Evolutionary conservation across 2,329 filamentous ascomycete genomes (phyloP).

Genomic region (Trichoderma sp.): DNA sequence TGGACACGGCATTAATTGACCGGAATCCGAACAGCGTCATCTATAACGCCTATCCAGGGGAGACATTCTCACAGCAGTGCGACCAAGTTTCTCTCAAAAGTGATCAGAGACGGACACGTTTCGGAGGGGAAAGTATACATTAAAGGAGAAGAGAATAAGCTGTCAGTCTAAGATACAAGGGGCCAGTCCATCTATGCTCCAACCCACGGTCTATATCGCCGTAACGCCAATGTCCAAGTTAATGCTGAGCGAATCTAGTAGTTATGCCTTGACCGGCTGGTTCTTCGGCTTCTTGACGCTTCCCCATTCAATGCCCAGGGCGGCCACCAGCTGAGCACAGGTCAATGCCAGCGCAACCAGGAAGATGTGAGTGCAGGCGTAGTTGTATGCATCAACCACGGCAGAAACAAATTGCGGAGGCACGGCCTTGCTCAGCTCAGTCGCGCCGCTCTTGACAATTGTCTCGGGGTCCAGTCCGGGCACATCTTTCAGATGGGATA

Average conservation of each 20-base stretch:
- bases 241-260: neutral
- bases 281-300: constrained; percentile 59
- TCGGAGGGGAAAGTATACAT: neutral
- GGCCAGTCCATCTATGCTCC: neutral
- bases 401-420: constrained; percentile 50
- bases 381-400: constrained; percentile 67
- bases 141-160: neutral
- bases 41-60: no score
- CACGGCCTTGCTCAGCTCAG: constrained; percentile 59
- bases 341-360: constrained; percentile 62
- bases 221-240: neutral
- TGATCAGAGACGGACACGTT: no score
- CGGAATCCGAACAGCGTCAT: no score
- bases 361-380: constrained; percentile 63
- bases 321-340: constrained; percentile 57
- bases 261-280: constrained; percentile 19
- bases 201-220: neutral
- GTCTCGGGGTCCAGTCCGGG: constrained; percentile 47
- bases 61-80: no score
- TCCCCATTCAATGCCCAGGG: constrained; percentile 66
- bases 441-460: constrained; percentile 57
- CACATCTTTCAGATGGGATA: constrained; percentile 43
- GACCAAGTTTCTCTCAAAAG: no score
- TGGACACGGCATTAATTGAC: neutral
- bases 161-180: neutral